Conservation (phyloP, 441 rosid species). For the Syzygium malaccense region DNA sequence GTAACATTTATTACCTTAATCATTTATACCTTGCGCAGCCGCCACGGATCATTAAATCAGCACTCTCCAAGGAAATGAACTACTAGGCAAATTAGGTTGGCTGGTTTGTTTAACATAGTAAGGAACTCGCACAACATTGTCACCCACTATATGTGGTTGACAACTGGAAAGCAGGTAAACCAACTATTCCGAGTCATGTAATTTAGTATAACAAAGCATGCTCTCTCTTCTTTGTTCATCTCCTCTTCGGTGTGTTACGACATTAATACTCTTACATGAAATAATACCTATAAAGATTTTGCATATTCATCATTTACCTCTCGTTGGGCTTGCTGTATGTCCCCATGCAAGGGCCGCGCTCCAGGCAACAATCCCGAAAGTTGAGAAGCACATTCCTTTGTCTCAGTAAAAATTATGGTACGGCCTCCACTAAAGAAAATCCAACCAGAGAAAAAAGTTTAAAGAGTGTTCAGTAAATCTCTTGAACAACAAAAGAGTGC, state of each 20-base stretch:
- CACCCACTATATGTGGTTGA: not conserved
- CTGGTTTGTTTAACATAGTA: not conserved
- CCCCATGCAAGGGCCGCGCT: slow-evolving; percentile 86
- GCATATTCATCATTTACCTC: slow-evolving; percentile 45
- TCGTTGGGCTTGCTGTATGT: slow-evolving; percentile 83
- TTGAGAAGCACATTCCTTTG: slow-evolving; percentile 79
- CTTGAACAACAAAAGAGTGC: not conserved
- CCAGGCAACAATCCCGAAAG: slow-evolving; percentile 79
- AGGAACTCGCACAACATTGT: not conserved
- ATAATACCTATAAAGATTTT: not conserved
- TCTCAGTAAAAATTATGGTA: slow-evolving; percentile 85
- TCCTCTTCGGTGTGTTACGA: not conserved
- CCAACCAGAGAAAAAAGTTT: not conserved
- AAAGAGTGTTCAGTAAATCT: not conserved
- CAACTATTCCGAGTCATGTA: not conserved
- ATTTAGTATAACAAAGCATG: not conserved
- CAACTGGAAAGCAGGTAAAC: not conserved
- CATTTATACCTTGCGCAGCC: not conserved
- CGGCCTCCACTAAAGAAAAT: slow-evolving; percentile 71
- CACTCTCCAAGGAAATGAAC: not conserved
- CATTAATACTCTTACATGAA: not conserved
- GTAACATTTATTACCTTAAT: not conserved
- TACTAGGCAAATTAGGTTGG: not conserved
- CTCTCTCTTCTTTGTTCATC: not conserved
- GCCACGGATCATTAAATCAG: not conserved